phyloP scores from a whole-genome alignment of 805 yeast species.

The Kluyveromyces lactis region DNA sequence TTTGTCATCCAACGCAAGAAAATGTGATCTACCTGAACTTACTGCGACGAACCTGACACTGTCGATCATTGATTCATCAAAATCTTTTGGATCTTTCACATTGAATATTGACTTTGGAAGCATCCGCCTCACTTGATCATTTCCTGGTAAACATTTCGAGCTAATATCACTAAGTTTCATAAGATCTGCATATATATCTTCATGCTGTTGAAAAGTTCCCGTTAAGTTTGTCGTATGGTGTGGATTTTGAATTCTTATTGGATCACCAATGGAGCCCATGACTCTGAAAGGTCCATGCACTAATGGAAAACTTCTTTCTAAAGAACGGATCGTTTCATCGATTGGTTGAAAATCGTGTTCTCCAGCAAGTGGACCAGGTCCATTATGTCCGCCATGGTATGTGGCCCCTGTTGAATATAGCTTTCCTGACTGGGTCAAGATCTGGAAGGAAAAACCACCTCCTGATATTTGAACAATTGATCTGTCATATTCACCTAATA shows the following conservation, averaged over 20 bases:
- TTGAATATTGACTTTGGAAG: constrained; percentile 22
- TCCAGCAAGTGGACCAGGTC: constrained; percentile 33
- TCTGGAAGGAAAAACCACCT: constrained; percentile 58
- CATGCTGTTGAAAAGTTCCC: constrained; percentile 17
- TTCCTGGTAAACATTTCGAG: constrained; percentile 18
- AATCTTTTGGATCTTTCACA: constrained; percentile 11
- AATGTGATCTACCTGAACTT: constrained; percentile 57
- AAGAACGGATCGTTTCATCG: constrained; percentile 16
- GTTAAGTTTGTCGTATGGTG: constrained; percentile 6
- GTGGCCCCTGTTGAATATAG: constrained; percentile 46
- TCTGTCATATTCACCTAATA: constrained; percentile 9
- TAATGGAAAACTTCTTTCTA: constrained; percentile 19
- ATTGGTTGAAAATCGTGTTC: constrained; percentile 30
- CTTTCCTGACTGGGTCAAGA: constrained; percentile 47
- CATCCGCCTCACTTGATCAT: constrained; percentile 22
- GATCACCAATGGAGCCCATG: background rate
- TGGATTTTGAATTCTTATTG: background rate
- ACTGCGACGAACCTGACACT: constrained; percentile 37
- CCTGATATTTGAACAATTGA: constrained; percentile 35
- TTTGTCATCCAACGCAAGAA: constrained; percentile 47
- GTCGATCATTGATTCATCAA: constrained; percentile 11
- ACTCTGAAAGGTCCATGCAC: background rate
- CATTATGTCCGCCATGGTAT: constrained; percentile 34
- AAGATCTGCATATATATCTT: constrained; percentile 21
- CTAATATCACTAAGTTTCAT: constrained; percentile 15